A percentile compares a stretch with the other conserved stretches of the same genome.
Evolutionary conservation across 306 rosid species (phyloP).

Genomic region (Echinosophora koreensis): DNA sequence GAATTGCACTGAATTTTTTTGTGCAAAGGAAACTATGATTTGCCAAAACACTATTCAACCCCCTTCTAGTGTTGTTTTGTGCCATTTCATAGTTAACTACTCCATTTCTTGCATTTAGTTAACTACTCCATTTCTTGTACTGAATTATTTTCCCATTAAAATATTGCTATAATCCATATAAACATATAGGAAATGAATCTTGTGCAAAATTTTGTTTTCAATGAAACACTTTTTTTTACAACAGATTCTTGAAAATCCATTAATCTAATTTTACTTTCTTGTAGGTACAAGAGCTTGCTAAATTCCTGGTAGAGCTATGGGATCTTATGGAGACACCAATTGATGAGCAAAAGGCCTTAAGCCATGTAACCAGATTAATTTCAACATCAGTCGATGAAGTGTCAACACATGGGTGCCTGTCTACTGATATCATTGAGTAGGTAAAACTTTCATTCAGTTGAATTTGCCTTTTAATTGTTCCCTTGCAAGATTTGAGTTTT

Average conservation of each 20-base stretch:
- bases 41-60: too few species aligned
- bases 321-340: slow-evolving; percentile 79
- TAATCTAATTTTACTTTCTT: slow-evolving; percentile 35
- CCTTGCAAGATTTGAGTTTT: slow-evolving; percentile 19
- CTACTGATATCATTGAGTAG: slow-evolving; percentile 74
- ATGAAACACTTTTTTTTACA: slow-evolving; percentile 14
- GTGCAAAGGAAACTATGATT: too few species aligned
- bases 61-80: too few species aligned
- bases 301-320: slow-evolving; percentile 71
- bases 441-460: slow-evolving; percentile 50
- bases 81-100: too few species aligned
- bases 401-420: slow-evolving; percentile 73
- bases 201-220: slow-evolving; percentile 18
- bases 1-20: too few species aligned
- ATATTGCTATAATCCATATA: neutral
- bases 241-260: slow-evolving; percentile 20
- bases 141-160: neutral
- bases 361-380: slow-evolving; percentile 64
- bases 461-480: slow-evolving; percentile 32
- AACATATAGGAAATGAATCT: slow-evolving; percentile 18
- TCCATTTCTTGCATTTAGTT: too few species aligned
- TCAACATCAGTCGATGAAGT: slow-evolving; percentile 75
- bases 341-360: slow-evolving; percentile 69
- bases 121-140: slow-evolving; percentile 16
- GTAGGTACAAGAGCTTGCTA: slow-evolving; percentile 76